Evolutionary conservation across 495 filamentous ascomycete species (phyloP).

Genomic region (Penicillium diatomitis): DNA sequence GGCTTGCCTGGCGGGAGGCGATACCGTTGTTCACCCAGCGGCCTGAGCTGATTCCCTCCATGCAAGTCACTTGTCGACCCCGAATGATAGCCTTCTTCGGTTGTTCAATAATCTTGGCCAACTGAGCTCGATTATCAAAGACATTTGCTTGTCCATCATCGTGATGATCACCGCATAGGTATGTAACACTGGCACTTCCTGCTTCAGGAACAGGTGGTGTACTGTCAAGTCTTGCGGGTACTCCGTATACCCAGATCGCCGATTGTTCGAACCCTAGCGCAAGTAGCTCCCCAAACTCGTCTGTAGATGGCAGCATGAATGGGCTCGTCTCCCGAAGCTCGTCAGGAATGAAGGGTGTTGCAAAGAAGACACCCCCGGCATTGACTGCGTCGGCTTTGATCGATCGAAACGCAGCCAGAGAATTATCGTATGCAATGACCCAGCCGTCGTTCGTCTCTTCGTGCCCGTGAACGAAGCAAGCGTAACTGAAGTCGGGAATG

Average conservation of each 20-base stretch:
- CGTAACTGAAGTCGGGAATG: constrained; percentile 67
- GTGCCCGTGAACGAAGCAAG: constrained; percentile 58
- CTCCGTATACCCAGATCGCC: constrained; percentile 70
- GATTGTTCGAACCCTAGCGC: constrained; percentile 66
- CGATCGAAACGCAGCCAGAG: constrained; percentile 67
- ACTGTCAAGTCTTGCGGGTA: constrained; percentile 65
- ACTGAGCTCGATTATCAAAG: constrained; percentile 22
- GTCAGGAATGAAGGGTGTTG: constrained; percentile 47
- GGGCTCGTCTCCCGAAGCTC: constrained; percentile 41
- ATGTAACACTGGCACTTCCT: constrained; percentile 2
- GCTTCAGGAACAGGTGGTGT: constrained; percentile 14
- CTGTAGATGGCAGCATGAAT: constrained; percentile 59
- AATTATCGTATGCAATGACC: constrained; percentile 71
- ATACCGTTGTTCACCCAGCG: constrained; percentile 27
- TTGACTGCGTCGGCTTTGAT: constrained; percentile 64
- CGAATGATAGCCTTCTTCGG: constrained; percentile 26
- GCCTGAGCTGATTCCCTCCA: constrained; percentile 34
- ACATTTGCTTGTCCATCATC: constrained; percentile 1
- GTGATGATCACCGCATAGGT: constrained; percentile 14
- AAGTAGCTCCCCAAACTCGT: constrained; percentile 60
- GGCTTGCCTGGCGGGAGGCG: constrained; percentile 1
- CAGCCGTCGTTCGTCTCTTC: constrained; percentile 66
- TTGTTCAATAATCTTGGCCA: constrained; percentile 24
- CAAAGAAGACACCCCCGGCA: constrained; percentile 74
- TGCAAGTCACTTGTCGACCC: constrained; percentile 31